Evolutionary conservation across 768 basidiomycete genomes (phyloP).

Genomic region (Saitozyma sp.): DNA sequence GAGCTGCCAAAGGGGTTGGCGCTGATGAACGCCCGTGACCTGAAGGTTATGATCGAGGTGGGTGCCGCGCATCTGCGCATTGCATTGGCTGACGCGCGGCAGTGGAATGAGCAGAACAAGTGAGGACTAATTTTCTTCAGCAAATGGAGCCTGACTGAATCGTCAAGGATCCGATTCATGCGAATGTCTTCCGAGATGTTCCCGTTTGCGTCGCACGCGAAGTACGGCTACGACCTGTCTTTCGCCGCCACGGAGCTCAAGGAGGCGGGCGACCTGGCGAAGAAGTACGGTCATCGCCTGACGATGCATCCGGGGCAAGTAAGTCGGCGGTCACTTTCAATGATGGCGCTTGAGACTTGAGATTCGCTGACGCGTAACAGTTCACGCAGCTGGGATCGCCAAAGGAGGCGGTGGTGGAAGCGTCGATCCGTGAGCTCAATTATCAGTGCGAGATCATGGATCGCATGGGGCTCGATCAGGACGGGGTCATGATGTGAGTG

Average conservation of each 20-base stretch:
- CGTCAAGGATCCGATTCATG: constrained; percentile 77
- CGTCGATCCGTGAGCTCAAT: constrained; percentile 73
- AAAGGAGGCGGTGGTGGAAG: constrained; percentile 68
- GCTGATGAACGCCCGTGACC: constrained; percentile 69
- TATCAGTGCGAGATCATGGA: constrained; percentile 90
- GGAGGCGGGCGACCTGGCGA: constrained; percentile 68
- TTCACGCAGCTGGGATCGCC: constrained; percentile 70
- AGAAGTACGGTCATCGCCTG: constrained; percentile 70
- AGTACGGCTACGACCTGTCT: constrained; percentile 75
- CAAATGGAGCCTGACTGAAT: background rate
- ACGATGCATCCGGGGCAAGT: constrained; percentile 88
- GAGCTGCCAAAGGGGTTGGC: constrained; percentile 82
- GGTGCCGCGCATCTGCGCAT: background rate
- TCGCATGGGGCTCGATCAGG: constrained; percentile 70
- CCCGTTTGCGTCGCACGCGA: constrained; percentile 75
- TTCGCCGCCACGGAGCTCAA: constrained; percentile 66
- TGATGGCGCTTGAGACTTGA: background rate
- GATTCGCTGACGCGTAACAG: constrained; percentile 26
- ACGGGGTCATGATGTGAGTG: constrained; percentile 79
- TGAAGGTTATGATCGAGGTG: constrained; percentile 67
- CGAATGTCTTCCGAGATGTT: constrained; percentile 89
- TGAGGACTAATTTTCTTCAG: constrained; percentile 36
- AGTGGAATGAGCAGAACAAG: constrained; percentile 86
- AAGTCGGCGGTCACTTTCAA: constrained; percentile 46
- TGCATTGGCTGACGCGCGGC: constrained; percentile 4